Evolutionary conservation across 2,329 filamentous ascomycete genomes (phyloP).

Genomic region (Davidsoniella neocaledoniae): DNA sequence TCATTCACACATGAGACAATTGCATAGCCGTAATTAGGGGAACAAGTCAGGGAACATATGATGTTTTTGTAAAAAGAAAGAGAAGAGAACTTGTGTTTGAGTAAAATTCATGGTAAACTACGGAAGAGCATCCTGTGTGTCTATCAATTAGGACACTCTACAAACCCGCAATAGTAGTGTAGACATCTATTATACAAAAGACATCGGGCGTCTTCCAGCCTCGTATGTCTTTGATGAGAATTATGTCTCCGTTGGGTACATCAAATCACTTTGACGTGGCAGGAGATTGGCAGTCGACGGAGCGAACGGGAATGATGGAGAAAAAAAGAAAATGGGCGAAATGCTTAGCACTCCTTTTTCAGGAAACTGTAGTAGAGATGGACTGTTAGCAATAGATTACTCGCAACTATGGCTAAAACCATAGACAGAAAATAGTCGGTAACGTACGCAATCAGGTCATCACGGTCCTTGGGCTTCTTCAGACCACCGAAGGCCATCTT

Average conservation of each 20-base stretch:
- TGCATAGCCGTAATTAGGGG: too few species aligned
- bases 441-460: slow-evolving; percentile 91
- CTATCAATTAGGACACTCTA: not conserved
- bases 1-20: too few species aligned
- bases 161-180: slow-evolving; percentile 11
- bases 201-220: slow-evolving; percentile 1
- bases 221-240: slow-evolving; percentile 2
- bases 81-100: not conserved
- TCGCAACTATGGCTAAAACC: not conserved
- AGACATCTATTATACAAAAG: slow-evolving; percentile 14
- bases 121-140: not conserved
- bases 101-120: slow-evolving; percentile 5
- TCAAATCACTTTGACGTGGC: not conserved
- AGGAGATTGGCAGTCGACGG: not conserved
- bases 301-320: not conserved
- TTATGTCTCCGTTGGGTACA: slow-evolving; percentile 2
- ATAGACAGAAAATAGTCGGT: not conserved
- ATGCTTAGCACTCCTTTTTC: slow-evolving; percentile 12
- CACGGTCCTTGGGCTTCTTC: slow-evolving; percentile 99
- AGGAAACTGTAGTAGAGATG: slow-evolving; percentile 7
- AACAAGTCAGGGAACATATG: too few species aligned
- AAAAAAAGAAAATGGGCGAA: not conserved
- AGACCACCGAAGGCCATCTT: slow-evolving; percentile 99
- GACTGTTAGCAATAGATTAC: slow-evolving; percentile 16
- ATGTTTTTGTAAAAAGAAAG: not conserved